Evolutionary conservation across 257 asterid species (phyloP), one percentile per base, ranked within the genome.

Genomic region (Solanum sitiens): DNA sequence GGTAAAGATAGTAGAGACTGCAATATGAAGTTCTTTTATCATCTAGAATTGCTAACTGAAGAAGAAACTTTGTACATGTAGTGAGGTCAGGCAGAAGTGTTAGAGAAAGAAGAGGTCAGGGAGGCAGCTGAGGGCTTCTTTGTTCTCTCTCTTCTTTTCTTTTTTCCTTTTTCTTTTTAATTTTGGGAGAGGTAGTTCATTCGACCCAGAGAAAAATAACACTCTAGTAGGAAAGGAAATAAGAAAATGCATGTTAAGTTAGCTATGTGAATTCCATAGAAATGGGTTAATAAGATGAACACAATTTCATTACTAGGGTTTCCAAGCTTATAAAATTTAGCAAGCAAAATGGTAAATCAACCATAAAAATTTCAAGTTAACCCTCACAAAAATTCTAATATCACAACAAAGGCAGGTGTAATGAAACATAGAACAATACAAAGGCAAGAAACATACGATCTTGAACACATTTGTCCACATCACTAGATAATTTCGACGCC

Each of bases 381-480:
- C 16, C 84, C 84, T 45, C 84, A 79, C 33, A 47, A 25, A 27
- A 80, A 53, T 47, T 30, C 4, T 80, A 80, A 47, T 27, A 47
- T 47, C 68, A 80, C 20, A 80, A 15, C 70, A 82, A 82, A 50
- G 21, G 71, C 70, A 82, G 15, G 70, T 6, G 30, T 11, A 50
- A 53, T 47, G 72, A 70, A 35, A 40, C 77, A 76, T 59, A 88
- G 70, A 71, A 37, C 56, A 47, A 72, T 23, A 44, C 7, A 80
- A 87, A 87, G 42, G 85, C 89, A 68, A 63, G 23, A 73, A 87
- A 86, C 99, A 90, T 93, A 97, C 99, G 85, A 97, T 92, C 90
- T 92, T 96, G 91, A 97, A 97, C 84, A 97, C 96, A 94, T 97
- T 97, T 84, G 99, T 96, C 99, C 99, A 97, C 99, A 97, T 97